Evolutionary conservation across 2,329 filamentous ascomycete genomes (phyloP).

Genomic region (Teratosphaeria epicoccoides): DNA sequence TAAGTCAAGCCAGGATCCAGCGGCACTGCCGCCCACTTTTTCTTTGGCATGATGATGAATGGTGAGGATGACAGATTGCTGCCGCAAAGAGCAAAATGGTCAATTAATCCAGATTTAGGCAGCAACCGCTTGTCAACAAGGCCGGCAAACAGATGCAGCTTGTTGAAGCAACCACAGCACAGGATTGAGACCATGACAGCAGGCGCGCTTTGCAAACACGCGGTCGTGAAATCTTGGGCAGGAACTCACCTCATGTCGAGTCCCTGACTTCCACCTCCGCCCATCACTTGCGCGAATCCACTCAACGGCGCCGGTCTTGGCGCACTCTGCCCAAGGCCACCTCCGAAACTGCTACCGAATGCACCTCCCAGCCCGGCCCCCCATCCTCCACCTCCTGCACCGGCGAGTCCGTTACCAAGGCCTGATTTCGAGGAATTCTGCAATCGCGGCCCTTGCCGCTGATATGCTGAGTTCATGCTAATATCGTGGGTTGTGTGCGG

Average conservation of each 20-base stretch:
- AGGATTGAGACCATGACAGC: not conserved
- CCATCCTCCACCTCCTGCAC: constrained; percentile 4
- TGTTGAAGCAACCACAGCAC: not conserved
- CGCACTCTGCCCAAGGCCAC: constrained; percentile 10
- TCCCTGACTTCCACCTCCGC: constrained; percentile 21
- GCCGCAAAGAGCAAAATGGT: not conserved
- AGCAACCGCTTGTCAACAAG: not conserved
- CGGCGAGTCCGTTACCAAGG: constrained; percentile 37
- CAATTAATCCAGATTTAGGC: too few species aligned
- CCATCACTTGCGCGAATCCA: constrained; percentile 27
- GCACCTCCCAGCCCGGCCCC: constrained; percentile 3
- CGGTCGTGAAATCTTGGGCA: not conserved
- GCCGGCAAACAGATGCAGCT: not conserved
- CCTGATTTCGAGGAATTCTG: constrained; percentile 24
- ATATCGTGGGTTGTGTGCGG: not conserved
- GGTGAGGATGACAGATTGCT: not conserved
- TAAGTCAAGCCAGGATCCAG: not conserved
- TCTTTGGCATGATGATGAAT: not conserved
- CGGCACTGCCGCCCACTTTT: not conserved
- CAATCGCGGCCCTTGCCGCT: constrained; percentile 19
- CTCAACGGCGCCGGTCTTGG: constrained; percentile 19
- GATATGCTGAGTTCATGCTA: constrained; percentile 1
- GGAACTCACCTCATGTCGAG: constrained; percentile 27
- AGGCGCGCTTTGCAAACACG: not conserved
- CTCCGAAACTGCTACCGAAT: constrained; percentile 14